Evolutionary conservation across 1,284 basidiomycete genomes (phyloP).

Genomic region (Austroboletus rostrupii): DNA sequence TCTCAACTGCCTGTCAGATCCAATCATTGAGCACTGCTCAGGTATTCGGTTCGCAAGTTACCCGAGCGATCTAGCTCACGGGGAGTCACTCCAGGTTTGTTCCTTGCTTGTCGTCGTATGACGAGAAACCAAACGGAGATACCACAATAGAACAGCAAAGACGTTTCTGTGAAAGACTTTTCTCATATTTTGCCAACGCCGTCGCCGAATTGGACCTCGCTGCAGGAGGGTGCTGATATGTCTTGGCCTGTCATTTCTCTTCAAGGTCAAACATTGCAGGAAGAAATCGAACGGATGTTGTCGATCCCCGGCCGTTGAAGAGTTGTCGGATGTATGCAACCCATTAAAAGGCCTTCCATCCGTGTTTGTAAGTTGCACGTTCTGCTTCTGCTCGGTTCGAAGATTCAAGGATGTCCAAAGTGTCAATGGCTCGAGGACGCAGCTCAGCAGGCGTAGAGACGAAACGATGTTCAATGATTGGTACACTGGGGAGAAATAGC

Average conservation of each 20-base stretch:
- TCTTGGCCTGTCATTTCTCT: slow-evolving; percentile 24
- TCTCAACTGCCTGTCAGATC: slow-evolving; percentile 61
- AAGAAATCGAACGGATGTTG: slow-evolving; percentile 20
- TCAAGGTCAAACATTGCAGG: slow-evolving; percentile 10
- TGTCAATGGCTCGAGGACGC: not conserved
- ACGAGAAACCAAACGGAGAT: not conserved
- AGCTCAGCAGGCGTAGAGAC: not conserved
- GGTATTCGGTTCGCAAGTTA: slow-evolving; percentile 58
- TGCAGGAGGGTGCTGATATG: slow-evolving; percentile 22
- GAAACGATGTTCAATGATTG: not conserved
- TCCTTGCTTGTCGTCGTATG: not conserved
- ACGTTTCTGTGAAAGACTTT: slow-evolving; percentile 67
- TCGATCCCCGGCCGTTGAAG: not conserved
- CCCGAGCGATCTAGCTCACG: slow-evolving; percentile 36
- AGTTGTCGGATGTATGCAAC: not conserved
- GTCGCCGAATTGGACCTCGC: slow-evolving; percentile 68
- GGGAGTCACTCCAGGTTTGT: slow-evolving; percentile 18
- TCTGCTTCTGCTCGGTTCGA: not conserved
- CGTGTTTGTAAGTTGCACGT: too few relatives aligned
- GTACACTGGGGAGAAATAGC: slow-evolving; percentile 12
- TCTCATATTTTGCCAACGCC: slow-evolving; percentile 66
- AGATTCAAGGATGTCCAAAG: not conserved
- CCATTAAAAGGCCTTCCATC: too few relatives aligned
- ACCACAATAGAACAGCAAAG: slow-evolving; percentile 15
- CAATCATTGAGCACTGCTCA: slow-evolving; percentile 72